A percentile compares a stretch with the other conserved stretches of the same genome.
phyloP scores from a whole-genome alignment of 257 asterid species.

The Solanum sitiens region DNA sequence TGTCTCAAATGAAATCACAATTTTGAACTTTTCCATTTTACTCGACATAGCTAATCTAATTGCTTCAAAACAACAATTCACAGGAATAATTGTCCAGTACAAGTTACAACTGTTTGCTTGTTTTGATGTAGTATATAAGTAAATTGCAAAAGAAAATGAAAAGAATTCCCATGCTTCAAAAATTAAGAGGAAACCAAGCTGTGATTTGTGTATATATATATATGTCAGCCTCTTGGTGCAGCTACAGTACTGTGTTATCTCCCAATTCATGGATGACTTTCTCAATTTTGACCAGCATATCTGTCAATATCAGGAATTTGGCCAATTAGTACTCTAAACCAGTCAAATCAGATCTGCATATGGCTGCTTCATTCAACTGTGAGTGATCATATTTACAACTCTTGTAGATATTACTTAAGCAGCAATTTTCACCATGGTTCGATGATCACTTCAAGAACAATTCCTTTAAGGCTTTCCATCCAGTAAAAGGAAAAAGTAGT shows the following conservation, averaged over 20 bases:
- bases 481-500: neutral
- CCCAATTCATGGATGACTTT: conserved; percentile 52
- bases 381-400: neutral
- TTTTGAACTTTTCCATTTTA: neutral
- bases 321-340: neutral
- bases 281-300: conserved; percentile 61
- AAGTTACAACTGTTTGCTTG: neutral
- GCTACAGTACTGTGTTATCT: conserved; percentile 24
- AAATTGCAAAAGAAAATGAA: neutral
- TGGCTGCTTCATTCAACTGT: neutral
- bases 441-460: neutral
- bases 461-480: neutral
- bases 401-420: neutral
- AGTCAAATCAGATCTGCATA: neutral
- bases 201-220: neutral
- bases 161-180: neutral
- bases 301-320: conserved; percentile 29
- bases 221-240: neutral
- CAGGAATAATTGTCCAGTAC: neutral
- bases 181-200: neutral
- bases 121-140: neutral
- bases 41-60: neutral
- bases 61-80: neutral
- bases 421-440: neutral
- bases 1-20: neutral